Base-by-base conservation (phyloP, 306 rosid species). In the Hippophae tibetana region DNA sequence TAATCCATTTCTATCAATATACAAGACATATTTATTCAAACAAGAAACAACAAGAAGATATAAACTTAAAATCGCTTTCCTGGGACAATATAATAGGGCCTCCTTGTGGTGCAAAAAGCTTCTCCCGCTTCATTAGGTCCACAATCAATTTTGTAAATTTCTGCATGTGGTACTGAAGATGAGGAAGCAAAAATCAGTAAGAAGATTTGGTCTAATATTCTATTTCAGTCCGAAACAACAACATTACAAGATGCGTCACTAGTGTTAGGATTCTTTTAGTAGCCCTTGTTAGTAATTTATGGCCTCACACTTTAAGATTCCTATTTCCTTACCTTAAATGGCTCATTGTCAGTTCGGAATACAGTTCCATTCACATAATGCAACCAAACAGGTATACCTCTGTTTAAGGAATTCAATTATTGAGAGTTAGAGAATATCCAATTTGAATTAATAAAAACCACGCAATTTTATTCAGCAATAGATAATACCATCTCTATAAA, bases 361-460 rank as follows among this genome's bases (percentile, higher is more conserved):
- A 85, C 86, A 6, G 95, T 90, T 60, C 89, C 95, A 31, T 86
- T 87, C 80, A 90, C 61, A 51, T 90, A 87, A 72, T 90, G 97
- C 79, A 90, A 63, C 97, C 97, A 90, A 42, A 90, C 94, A 10
- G 97, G 97, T 47, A 90, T 80, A 43, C 97, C 95, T n/a, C 95
- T 90, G 94, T 14, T 75, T 62, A 48, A 80, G 52, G 71, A 49
- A 72, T 56, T 58, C 65, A 64, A 69, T 63, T 14, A 47, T 11
- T 26, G 6, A 51, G 14, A 66, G 41, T 57, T 73, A 8, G 50
- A 44, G 38, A 31, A 31, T 31, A 31, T 31, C 38, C 38, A 31
- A 31, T 31, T 31, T 31, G 38, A 2, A 31, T 31, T 31, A 31
- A 31, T 31, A 1, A 31, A 31, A 31, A 31, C 4, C 38, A 31